These are phyloP conservation scores for Wickerhamomyces canadensis DNA, from an alignment of 805 yeast genomes.

Conservation along the genomic window DNA sequence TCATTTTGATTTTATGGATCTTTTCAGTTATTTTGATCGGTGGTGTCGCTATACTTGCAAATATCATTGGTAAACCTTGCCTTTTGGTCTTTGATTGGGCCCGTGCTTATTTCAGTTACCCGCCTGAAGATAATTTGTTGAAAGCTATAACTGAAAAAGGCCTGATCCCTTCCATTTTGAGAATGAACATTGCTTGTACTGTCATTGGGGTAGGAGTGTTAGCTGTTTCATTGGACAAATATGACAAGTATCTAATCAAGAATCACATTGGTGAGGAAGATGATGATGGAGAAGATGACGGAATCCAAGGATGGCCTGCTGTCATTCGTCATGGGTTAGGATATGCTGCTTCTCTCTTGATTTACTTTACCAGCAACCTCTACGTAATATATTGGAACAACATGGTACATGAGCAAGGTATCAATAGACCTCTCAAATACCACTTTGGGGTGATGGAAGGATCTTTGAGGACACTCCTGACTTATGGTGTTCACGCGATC, in stretches of 20 bases:
- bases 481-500: background rate
- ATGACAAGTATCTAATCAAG: constrained; percentile 17
- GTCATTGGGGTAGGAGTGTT: constrained; percentile 19
- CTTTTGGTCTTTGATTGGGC: background rate
- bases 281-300: background rate
- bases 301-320: too few species aligned
- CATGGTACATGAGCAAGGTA: background rate
- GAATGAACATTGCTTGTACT: constrained; percentile 9
- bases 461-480: too few species aligned
- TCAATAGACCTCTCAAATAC: background rate
- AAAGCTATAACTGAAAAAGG: background rate
- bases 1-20: constrained; percentile 38
- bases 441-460: background rate
- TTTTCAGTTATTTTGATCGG: constrained; percentile 34
- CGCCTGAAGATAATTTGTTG: background rate
- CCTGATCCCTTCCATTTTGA: background rate
- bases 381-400: background rate
- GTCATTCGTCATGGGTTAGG: too few species aligned
- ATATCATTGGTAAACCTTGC: constrained; percentile 25
- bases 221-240: constrained; percentile 8
- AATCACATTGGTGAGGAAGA: constrained; percentile 16
- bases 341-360: background rate
- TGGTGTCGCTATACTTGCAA: constrained; percentile 17
- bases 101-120: background rate
- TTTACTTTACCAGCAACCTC: background rate